A percentile compares a stretch with the other conserved stretches of the same genome.
Conservation (phyloP, 345 rosid species). For the Corchorus capsularis region DNA sequence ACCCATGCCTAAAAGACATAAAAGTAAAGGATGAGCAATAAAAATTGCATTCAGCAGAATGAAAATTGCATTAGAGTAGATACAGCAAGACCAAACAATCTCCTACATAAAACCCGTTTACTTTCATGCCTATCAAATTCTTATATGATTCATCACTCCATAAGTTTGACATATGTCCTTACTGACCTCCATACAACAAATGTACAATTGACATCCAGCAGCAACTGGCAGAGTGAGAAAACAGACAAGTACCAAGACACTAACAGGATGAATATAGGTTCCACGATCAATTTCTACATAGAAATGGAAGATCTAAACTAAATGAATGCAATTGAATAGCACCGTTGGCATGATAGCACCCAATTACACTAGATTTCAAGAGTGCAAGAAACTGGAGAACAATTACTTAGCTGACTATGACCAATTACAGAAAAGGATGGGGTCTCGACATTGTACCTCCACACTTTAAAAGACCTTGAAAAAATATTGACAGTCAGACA, state of each 20-base stretch:
- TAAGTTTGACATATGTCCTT: background rate
- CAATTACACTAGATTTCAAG: background rate
- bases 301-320: background rate
- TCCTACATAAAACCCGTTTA: background rate
- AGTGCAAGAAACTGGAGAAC: background rate
- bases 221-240: background rate
- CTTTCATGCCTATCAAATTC: background rate
- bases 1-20: slow-evolving; percentile 76
- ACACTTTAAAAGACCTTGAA: background rate
- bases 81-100: slow-evolving; percentile 1
- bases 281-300: background rate
- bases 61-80: background rate
- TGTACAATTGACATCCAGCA: background rate
- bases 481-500: background rate
- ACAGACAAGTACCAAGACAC: background rate
- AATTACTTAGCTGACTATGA: background rate
- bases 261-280: background rate
- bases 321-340: background rate
- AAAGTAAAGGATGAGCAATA: background rate
- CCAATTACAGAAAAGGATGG: background rate
- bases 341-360: background rate
- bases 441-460: background rate
- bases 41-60: background rate
- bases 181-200: background rate
- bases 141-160: background rate